Evolutionary conservation across 73 alveolate species (phyloP).

Genomic region (Strombidium stylifer): DNA sequence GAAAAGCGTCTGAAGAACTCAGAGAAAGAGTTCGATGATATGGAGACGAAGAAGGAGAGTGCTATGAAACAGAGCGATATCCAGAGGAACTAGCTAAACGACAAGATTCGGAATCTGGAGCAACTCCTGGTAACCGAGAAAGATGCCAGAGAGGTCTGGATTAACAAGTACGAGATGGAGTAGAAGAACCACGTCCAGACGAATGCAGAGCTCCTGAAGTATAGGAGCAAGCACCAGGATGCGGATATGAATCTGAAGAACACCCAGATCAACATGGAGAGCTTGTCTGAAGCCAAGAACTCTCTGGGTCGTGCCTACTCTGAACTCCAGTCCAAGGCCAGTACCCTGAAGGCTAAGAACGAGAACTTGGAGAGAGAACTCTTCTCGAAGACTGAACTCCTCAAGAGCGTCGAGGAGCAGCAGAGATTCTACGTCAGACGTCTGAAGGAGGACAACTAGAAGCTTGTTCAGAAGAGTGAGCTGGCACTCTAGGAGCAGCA

Average conservation of each 20-base stretch:
- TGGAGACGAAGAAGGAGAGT: conserved; percentile 33
- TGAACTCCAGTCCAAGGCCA: not conserved
- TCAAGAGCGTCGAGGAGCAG: conserved; percentile 4
- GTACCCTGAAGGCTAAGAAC: not conserved
- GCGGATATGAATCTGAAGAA: not conserved
- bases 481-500: not conserved
- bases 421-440: conserved; percentile 10
- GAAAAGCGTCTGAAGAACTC: conserved; percentile 6
- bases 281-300: not conserved
- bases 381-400: not conserved
- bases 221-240: not conserved
- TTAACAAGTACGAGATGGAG: not conserved
- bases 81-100: conserved; percentile 26
- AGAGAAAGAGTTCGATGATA: conserved; percentile 16
- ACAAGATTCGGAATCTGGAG: conserved; percentile 26
- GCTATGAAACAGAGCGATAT: conserved; percentile 16
- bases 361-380: conserved; percentile 20
- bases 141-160: conserved; percentile 38
- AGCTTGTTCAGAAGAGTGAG: not conserved
- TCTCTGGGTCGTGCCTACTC: not conserved
- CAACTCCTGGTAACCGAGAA: conserved; percentile 40
- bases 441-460: conserved; percentile 18
- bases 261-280: not conserved
- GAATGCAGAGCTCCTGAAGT: not conserved
- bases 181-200: not conserved